Conservation (phyloP, 768 basidiomycete species). For the Plicaturopsis crispa region DNA sequence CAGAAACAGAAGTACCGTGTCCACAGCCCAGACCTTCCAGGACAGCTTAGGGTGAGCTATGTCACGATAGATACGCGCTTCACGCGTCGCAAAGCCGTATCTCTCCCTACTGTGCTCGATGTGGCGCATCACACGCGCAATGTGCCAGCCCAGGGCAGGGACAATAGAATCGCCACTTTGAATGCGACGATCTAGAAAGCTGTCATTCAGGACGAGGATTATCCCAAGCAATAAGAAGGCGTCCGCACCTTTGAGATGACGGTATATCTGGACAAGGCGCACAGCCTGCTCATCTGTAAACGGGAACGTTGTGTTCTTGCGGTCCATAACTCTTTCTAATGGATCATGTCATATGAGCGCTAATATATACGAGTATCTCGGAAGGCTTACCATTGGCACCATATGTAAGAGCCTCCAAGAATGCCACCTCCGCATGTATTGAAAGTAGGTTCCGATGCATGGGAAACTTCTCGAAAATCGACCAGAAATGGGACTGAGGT, state of each 20-base stretch:
- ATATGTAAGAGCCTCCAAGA: slow-evolving; percentile 13
- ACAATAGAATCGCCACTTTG: too few relatives aligned
- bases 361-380: background rate
- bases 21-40: slow-evolving; percentile 7
- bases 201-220: too few relatives aligned
- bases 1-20: slow-evolving; percentile 9
- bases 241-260: slow-evolving; percentile 13
- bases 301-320: slow-evolving; percentile 14
- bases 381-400: slow-evolving; percentile 14
- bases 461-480: slow-evolving; percentile 9
- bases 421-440: slow-evolving; percentile 9
- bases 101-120: slow-evolving; percentile 7
- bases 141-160: too few relatives aligned
- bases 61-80: slow-evolving; percentile 5
- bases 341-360: background rate
- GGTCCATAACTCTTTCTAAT: slow-evolving; percentile 13
- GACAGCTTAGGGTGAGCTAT: slow-evolving; percentile 6
- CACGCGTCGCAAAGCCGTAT: slow-evolving; percentile 11
- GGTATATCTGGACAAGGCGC: slow-evolving; percentile 12
- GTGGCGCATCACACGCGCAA: slow-evolving; percentile 11
- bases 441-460: slow-evolving; percentile 12
- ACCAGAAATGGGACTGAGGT: too few relatives aligned
- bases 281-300: slow-evolving; percentile 12
- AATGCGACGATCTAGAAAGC: too few relatives aligned
- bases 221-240: too few relatives aligned